Percentiles rank a stretch among this genome's conserved stretches.
These are phyloP conservation scores for Colletotrichum tropicicola DNA, from an alignment of 2,329 filamentous ascomycete genomes.

Conservation along the genomic window DNA sequence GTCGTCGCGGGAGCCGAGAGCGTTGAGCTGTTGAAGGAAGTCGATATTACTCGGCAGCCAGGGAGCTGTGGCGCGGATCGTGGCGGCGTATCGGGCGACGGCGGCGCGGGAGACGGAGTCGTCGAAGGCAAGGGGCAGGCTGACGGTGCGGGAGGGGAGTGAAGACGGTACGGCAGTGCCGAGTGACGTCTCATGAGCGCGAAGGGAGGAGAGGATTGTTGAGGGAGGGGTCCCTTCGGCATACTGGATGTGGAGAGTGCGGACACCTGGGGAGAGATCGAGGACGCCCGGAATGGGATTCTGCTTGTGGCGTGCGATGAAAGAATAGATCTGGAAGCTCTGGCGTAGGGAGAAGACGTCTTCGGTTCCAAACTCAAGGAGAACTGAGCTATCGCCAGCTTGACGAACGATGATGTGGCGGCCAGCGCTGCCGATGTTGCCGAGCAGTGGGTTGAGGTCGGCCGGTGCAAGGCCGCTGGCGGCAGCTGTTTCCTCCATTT, in stretches of 20 bases:
- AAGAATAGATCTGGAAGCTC: slow-evolving; percentile 44
- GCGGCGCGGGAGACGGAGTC: slow-evolving; percentile 55
- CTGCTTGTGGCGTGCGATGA: slow-evolving; percentile 40
- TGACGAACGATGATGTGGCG: slow-evolving; percentile 36
- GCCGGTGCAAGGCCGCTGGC: background rate
- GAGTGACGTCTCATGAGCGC: slow-evolving; percentile 36
- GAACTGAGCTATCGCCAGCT: slow-evolving; percentile 43
- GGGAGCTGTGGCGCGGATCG: slow-evolving; percentile 66
- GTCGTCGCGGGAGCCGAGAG: slow-evolving; percentile 33
- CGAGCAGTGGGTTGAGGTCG: slow-evolving; percentile 16
- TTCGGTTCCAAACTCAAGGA: slow-evolving; percentile 43
- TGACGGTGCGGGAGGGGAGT: slow-evolving; percentile 41
- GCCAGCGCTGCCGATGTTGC: slow-evolving; percentile 29
- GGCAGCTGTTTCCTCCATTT: background rate
- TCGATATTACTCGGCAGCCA: slow-evolving; percentile 71
- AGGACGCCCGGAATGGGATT: slow-evolving; percentile 38
- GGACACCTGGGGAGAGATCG: slow-evolving; percentile 44
- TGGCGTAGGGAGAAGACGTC: slow-evolving; percentile 41
- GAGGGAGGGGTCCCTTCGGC: slow-evolving; percentile 28
- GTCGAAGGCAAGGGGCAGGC: slow-evolving; percentile 49
- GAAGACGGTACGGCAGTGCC: slow-evolving; percentile 29
- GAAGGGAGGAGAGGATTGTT: slow-evolving; percentile 33
- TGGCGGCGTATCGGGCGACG: slow-evolving; percentile 67
- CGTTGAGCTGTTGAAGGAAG: slow-evolving; percentile 53
- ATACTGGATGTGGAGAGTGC: slow-evolving; percentile 44